Conservation (phyloP, 1,284 basidiomycete species). For the Ganoderma leucocontextum region DNA sequence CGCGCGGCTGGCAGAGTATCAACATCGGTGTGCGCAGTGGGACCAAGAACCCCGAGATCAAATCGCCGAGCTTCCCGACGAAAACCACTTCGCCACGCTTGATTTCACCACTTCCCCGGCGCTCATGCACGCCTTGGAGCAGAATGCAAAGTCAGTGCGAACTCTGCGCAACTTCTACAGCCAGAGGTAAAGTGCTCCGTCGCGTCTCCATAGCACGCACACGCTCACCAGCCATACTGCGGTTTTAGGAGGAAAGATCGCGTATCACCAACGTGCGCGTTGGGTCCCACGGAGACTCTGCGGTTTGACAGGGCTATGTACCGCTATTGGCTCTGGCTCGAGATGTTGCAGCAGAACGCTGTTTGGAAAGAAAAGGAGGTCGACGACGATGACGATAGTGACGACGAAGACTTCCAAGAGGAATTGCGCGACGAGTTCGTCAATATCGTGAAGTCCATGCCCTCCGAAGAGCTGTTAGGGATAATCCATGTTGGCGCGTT, state of each 20-base stretch:
- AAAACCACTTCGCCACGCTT: constrained; percentile 7
- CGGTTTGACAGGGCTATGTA: constrained; percentile 46
- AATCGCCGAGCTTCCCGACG: constrained; percentile 9
- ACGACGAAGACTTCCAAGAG: constrained; percentile 15
- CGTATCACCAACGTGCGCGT: constrained; percentile 32
- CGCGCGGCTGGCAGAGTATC: constrained; percentile 37
- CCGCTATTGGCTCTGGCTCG: constrained; percentile 40
- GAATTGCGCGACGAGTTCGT: constrained; percentile 9
- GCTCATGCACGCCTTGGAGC: constrained; percentile 22
- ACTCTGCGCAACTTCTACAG: constrained; percentile 47
- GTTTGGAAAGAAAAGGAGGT: constrained; percentile 25
- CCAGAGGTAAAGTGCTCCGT: constrained; percentile 40
- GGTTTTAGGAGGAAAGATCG: constrained; percentile 44
- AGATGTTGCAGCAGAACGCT: constrained; percentile 2
- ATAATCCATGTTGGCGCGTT: constrained; percentile 21
- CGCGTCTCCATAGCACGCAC: neutral
- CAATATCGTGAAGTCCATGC: neutral
- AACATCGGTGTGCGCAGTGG: neutral
- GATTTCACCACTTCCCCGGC: constrained; percentile 12
- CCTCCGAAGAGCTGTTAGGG: constrained; percentile 29
- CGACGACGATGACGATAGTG: constrained; percentile 26
- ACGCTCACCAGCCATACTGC: neutral
- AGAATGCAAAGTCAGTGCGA: constrained; percentile 34
- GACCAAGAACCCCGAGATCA: neutral
- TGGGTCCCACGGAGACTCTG: constrained; percentile 39